Conservation (phyloP, 2,329 filamentous ascomycete species). For the Colletotrichum sp. region DNA sequence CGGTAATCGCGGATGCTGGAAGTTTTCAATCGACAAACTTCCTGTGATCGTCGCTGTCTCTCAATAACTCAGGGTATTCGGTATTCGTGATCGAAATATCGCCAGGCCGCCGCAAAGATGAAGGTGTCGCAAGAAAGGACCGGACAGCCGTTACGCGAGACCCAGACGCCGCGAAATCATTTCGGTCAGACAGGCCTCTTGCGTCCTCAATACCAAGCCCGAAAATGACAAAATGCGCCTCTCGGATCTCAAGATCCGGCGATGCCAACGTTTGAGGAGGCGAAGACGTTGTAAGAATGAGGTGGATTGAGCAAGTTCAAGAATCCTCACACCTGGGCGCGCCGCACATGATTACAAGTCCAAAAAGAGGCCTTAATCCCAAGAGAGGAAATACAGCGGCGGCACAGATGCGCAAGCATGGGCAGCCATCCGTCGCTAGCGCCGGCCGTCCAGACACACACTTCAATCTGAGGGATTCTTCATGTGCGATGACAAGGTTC, state of each 20-base stretch:
- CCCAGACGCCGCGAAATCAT: background rate
- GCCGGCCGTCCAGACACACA: background rate
- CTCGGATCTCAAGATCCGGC: background rate
- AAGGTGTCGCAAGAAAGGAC: background rate
- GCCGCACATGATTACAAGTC: background rate
- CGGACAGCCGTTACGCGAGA: background rate
- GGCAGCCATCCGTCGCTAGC: background rate
- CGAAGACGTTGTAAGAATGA: background rate
- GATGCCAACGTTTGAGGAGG: background rate
- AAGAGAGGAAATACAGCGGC: background rate
- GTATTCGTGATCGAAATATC: background rate
- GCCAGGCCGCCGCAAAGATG: background rate
- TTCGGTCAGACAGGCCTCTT: background rate
- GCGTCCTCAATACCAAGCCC: background rate
- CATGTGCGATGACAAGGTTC: background rate
- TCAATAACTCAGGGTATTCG: fast-evolving
- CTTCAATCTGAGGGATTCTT: background rate
- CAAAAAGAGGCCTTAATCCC: background rate
- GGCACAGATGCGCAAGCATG: background rate
- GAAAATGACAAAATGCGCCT: background rate
- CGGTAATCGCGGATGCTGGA: background rate
- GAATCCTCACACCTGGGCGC: background rate
- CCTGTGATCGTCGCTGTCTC: fast-evolving
- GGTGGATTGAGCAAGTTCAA: slow-evolving; percentile 25
- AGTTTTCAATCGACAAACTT: fast-evolving